These are phyloP conservation scores for Hypoxylon sp. DNA, from an alignment of 2,329 filamentous ascomycete species.

Conservation along the genomic window DNA sequence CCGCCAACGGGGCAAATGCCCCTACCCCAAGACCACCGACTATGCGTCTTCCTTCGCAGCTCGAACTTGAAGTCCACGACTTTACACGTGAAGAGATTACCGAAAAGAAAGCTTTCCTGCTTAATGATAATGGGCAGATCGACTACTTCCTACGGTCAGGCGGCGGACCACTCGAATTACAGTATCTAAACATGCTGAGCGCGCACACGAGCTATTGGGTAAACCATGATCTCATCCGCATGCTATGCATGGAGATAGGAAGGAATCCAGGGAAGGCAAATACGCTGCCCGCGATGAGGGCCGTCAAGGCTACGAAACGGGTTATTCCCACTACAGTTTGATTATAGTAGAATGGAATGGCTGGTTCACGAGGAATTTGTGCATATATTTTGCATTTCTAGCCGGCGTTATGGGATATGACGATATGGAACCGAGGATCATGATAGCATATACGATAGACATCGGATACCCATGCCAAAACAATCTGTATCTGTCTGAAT, in stretches of 20 bases:
- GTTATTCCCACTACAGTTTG: constrained; percentile 41
- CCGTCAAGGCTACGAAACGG: constrained; percentile 67
- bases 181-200: constrained; percentile 97
- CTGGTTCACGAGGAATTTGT: constrained; percentile 21
- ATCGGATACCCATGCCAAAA: constrained; percentile 43
- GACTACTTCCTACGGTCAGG: constrained; percentile 90
- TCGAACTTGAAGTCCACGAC: constrained; percentile 97
- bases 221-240: constrained; percentile 86
- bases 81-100: constrained; percentile 93
- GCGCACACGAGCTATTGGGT: constrained; percentile 97
- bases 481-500: constrained; percentile 12
- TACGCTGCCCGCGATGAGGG: constrained; percentile 71
- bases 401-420: constrained; percentile 27
- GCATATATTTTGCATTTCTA: constrained; percentile 20
- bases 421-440: constrained; percentile 9
- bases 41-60: constrained; percentile 70
- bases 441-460: constrained; percentile 39
- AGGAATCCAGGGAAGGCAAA: constrained; percentile 76
- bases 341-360: constrained; percentile 7
- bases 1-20: constrained; percentile 52
- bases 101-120: constrained; percentile 85
- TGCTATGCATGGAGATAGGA: constrained; percentile 91
- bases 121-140: constrained; percentile 97
- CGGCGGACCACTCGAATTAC: constrained; percentile 89
- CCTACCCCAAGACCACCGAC: constrained; percentile 57